Evolutionary conservation across 2,329 filamentous ascomycete genomes (phyloP), one percentile per base, ranked within the genome.

Genomic region (Xylariaceae sp.): DNA sequence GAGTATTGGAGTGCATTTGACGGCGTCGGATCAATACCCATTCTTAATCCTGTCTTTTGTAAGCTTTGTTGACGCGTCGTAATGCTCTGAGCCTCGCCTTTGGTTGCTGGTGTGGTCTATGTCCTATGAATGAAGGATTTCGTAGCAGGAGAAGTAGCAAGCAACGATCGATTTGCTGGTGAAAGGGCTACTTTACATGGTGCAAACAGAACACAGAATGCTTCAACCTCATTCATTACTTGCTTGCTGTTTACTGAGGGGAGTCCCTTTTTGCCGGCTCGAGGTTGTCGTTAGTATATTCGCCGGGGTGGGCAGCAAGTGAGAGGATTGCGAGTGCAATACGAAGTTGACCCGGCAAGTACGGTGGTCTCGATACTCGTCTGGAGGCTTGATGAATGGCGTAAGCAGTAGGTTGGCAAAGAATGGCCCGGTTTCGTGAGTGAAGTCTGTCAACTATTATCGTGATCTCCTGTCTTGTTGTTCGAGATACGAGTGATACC

Each of bases 11-110:
- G 59, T 68, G 67, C 67, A 70, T 70, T 70, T 68, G 64, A 64
- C 60, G 68, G 67, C 65, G 67, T 70, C 65, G 64, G 65, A 65
- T 62, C 57, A 58, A 68, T 67, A 68, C 67, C 66, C 67, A 61
- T 63, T 57, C 45, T 54, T 58, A 51, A 17, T 58, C 51, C 39
- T 54, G 47, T 51, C 39, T 49, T 49, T 23, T 49, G 47, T 13
- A 45, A 49, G 18, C 47, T 49, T 49, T 49, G 15, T 30, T 49
- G 17, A 18, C 10, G 9, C 47, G 17, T 49, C 47, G 23, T 30
- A 49, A 23, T 30, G 30, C 17, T 18, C 17, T 18, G 17, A 17
- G 47, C 15, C 47, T 49, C 17, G 4, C 10, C 15, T 9, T 49
- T 3, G 18, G 47, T 18, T 9, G 18, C 42, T 23, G 18, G 17